Percentiles rank a stretch among this genome's conserved stretches.
Conservation (phyloP, 257 asterid genomes). For the Lycium ferocissimum region DNA sequence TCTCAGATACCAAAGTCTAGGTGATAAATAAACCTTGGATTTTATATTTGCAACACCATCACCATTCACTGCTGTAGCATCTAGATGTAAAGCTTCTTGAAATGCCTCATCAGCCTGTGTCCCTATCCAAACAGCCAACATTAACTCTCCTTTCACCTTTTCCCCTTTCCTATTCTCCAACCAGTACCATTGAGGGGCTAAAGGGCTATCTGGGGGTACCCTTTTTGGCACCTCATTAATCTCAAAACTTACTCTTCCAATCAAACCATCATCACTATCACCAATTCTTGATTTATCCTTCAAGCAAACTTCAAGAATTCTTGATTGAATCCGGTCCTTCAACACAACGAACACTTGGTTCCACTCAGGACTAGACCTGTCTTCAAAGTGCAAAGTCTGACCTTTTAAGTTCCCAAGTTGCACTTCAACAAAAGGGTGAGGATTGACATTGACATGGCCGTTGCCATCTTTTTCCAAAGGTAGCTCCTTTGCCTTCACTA, state of each 20-base stretch:
- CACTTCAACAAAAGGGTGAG: slow-evolving; percentile 70
- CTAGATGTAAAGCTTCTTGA: slow-evolving; percentile 85
- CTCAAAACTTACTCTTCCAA: slow-evolving; percentile 65
- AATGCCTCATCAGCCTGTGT: slow-evolving; percentile 96
- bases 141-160: slow-evolving; percentile 71
- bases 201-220: slow-evolving; percentile 94
- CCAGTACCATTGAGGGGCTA: slow-evolving; percentile 95
- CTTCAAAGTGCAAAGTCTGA: slow-evolving; percentile 51
- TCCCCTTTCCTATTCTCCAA: slow-evolving; percentile 61
- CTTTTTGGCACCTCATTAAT: slow-evolving; percentile 73
- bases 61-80: slow-evolving; percentile 56
- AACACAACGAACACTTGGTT: slow-evolving; percentile 72
- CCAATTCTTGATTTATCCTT: slow-evolving; percentile 63
- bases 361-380: slow-evolving; percentile 72
- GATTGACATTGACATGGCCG: slow-evolving; percentile 41
- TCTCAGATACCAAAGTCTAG: slow-evolving; percentile 86
- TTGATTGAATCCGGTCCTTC: slow-evolving; percentile 64
- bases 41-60: slow-evolving; percentile 67
- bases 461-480: slow-evolving; percentile 48
- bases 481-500: slow-evolving; percentile 73
- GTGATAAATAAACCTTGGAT: slow-evolving; percentile 90
- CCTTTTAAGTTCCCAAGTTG: slow-evolving; percentile 69
- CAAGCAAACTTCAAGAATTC: slow-evolving; percentile 58
- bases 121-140: slow-evolving; percentile 88
- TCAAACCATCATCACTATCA: slow-evolving; percentile 55